phyloP scores from a whole-genome alignment of 495 filamentous ascomycete genomes.

The Viridothelium virens region DNA sequence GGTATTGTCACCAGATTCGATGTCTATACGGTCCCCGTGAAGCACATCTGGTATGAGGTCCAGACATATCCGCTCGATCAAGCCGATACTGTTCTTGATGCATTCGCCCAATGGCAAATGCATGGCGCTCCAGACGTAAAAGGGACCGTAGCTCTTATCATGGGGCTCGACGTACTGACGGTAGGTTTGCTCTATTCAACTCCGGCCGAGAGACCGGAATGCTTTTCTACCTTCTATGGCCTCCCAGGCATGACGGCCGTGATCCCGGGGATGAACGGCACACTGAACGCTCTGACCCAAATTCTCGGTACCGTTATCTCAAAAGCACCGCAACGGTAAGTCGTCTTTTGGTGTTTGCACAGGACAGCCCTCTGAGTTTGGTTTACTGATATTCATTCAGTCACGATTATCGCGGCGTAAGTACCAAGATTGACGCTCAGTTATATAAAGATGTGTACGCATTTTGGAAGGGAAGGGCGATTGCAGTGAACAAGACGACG shows the following conservation, averaged over 20 bases:
- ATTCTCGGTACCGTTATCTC: not conserved
- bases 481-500: not conserved
- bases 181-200: not conserved
- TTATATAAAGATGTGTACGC: not conserved
- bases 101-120: slow-evolving; percentile 7
- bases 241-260: slow-evolving; percentile 11
- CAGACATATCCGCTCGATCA: slow-evolving; percentile 9
- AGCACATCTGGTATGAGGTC: slow-evolving; percentile 25
- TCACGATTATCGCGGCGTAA: not conserved
- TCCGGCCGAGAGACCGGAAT: not conserved
- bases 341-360: not conserved
- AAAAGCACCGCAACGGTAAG: not conserved
- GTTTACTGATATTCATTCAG: not conserved
- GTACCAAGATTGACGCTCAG: not conserved
- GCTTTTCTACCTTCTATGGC: not conserved
- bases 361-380: not conserved
- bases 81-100: slow-evolving; percentile 12
- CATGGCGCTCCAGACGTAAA: slow-evolving; percentile 4
- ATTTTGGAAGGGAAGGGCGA: not conserved
- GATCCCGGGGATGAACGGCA: slow-evolving; percentile 16
- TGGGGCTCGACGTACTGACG: not conserved
- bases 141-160: slow-evolving; percentile 17
- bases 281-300: not conserved
- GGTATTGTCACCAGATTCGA: slow-evolving; percentile 35
- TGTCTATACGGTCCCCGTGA: slow-evolving; percentile 19